Evolutionary conservation across 1,284 basidiomycete genomes (phyloP).

Genomic region (Nidula niveotomentosa): DNA sequence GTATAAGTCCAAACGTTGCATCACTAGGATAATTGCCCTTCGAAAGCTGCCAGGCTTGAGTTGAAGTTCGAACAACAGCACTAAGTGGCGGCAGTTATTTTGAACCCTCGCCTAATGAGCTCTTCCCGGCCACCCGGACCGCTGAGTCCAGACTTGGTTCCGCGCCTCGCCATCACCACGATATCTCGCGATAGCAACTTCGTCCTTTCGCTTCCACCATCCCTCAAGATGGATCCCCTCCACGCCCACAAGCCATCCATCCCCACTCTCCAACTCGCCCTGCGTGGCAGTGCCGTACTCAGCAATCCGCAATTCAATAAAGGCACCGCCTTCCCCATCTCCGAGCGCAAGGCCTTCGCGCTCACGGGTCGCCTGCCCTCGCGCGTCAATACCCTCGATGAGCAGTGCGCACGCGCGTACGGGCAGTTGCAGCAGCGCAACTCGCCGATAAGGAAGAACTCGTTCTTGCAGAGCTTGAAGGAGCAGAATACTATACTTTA

Average conservation of each 20-base stretch:
- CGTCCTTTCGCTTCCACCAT: neutral
- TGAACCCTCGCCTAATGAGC: too few relatives aligned
- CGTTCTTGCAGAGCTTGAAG: slow-evolving; percentile 70
- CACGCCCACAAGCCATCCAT: slow-evolving; percentile 8
- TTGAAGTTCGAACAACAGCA: too few relatives aligned
- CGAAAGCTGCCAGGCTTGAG: too few relatives aligned
- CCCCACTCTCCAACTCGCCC: slow-evolving; percentile 35
- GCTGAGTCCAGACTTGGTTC: too few relatives aligned
- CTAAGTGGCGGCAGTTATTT: too few relatives aligned
- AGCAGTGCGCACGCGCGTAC: slow-evolving; percentile 72
- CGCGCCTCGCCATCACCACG: too few relatives aligned
- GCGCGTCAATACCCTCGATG: slow-evolving; percentile 73
- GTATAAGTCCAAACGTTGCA: too few relatives aligned
- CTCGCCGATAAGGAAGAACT: slow-evolving; percentile 61
- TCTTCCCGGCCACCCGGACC: too few relatives aligned
- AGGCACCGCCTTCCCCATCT: slow-evolving; percentile 68
- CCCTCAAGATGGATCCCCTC: neutral
- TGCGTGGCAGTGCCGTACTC: slow-evolving; percentile 60
- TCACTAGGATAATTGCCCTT: too few relatives aligned
- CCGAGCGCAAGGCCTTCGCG: slow-evolving; percentile 70
- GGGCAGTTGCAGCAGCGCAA: slow-evolving; percentile 54
- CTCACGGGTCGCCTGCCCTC: slow-evolving; percentile 75
- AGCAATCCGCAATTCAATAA: slow-evolving; percentile 66
- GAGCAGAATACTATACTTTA: slow-evolving; percentile 78
- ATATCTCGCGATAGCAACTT: too few relatives aligned